Conservation (phyloP, 495 filamentous ascomycete species). For the Daldinia vernicosa region DNA sequence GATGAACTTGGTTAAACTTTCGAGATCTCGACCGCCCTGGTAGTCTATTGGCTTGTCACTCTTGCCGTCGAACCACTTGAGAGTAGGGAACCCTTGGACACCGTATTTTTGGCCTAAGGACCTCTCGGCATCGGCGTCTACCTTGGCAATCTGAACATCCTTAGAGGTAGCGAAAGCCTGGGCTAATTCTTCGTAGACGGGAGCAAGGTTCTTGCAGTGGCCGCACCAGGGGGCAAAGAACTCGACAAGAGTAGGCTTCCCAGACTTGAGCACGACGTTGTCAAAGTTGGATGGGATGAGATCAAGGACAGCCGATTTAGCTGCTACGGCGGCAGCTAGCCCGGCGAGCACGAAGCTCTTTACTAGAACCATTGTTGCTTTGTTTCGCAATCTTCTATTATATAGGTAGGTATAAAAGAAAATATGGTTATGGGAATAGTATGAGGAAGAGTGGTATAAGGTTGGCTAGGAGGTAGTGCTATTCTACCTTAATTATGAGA, state of each 20-base stretch:
- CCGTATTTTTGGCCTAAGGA: slow-evolving; percentile 83
- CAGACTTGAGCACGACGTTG: slow-evolving; percentile 83
- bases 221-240: slow-evolving; percentile 99
- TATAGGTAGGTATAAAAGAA: not conserved
- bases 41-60: slow-evolving; percentile 88
- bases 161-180: slow-evolving; percentile 72
- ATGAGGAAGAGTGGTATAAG: not conserved
- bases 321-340: slow-evolving; percentile 56
- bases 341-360: slow-evolving; percentile 63
- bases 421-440: not conserved
- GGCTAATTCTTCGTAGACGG: slow-evolving; percentile 94
- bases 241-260: slow-evolving; percentile 96
- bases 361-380: slow-evolving; percentile 57
- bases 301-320: slow-evolving; percentile 78
- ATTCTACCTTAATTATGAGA: slow-evolving; percentile 3
- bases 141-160: slow-evolving; percentile 90
- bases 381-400: slow-evolving; percentile 16
- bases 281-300: slow-evolving; percentile 92
- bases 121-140: slow-evolving; percentile 91
- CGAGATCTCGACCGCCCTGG: slow-evolving; percentile 85
- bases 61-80: slow-evolving; percentile 99
- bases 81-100: slow-evolving; percentile 92
- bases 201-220: slow-evolving; percentile 97
- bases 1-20: slow-evolving; percentile 82
- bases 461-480: not conserved